Base-by-base conservation (phyloP, 2,329 filamentous ascomycete genomes). In the Tolypocladium sp. region DNA sequence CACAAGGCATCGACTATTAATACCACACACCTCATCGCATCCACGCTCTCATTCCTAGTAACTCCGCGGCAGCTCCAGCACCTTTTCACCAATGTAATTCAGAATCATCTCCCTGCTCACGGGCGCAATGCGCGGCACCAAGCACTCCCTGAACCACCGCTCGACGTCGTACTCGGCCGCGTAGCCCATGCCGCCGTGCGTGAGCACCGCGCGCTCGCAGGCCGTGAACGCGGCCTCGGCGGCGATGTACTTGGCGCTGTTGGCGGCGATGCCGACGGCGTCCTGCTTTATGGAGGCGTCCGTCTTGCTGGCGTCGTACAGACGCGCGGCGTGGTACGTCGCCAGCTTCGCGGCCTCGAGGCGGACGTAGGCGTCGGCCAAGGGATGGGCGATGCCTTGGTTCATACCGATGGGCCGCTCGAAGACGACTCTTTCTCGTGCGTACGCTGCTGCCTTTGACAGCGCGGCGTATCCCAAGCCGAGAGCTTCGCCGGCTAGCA, bases 401-500 rank as follows among this genome's bases (percentile, higher is more conserved):
- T 89, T 89, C 72, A 80, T 77, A 1, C 87, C 86, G 60, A 89
- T 88, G 0, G 83, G 80, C 2, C 84, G 74, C n/a, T 79, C 76
- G 65, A 89, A 89, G 0, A 89, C 84, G 5, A 86, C 77, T 0
- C 88, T 79, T 42, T 89, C 85, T 57, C 80, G 77, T 0, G 88
- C 87, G 64, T 92, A 92, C 22, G 75, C 76, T 0, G 84, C 78
- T 0, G 89, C 88, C 63, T 78, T 83, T 59, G 78, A 76, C 35
- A 86, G 73, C 12, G 84, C 90, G 0, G 86, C 88, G 65, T 94
- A 94, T 0, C 90, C 91, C 0, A 95, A 75, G 0, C 91, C 90
- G 0, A 94, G 78, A 0, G 91, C 90, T 74, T 94, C 90, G 30
- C 90, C 90, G 1, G 89, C 90, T 0, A 92, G 75, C 0, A 92